phyloP scores from a whole-genome alignment of 345 rosid genomes.

The Gossypium anomalum region DNA sequence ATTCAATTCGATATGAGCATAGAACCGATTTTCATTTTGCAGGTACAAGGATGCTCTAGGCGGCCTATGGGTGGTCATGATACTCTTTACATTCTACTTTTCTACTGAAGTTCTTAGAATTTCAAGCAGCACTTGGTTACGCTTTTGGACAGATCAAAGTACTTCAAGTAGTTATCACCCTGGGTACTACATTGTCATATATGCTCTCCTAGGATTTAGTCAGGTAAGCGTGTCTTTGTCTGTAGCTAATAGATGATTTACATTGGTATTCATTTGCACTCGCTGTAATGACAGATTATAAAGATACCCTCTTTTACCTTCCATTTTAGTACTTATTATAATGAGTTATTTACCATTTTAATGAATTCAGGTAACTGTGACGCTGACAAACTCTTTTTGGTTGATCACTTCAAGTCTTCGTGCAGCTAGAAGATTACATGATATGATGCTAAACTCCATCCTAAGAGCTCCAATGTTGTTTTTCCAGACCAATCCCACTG shows the following conservation, averaged over 20 bases:
- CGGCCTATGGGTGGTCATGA: conserved; percentile 76
- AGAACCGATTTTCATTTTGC: conserved; percentile 17
- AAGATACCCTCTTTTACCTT: neutral
- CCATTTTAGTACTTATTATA: neutral
- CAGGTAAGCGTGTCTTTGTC: conserved; percentile 49
- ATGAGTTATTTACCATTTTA: conserved; percentile 11
- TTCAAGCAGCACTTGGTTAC: conserved; percentile 88
- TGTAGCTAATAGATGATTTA: conserved; percentile 9
- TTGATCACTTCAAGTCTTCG: conserved; percentile 75
- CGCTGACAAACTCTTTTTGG: conserved; percentile 79
- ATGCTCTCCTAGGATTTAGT: conserved; percentile 66
- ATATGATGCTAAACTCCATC: conserved; percentile 67
- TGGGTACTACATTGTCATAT: conserved; percentile 55
- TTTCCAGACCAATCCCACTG: conserved; percentile 90
- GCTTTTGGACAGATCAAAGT: conserved; percentile 83
- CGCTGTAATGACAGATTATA: neutral
- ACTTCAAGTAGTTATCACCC: conserved; percentile 51
- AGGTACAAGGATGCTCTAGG: conserved; percentile 92
- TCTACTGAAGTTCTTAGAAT: conserved; percentile 78
- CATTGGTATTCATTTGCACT: neutral
- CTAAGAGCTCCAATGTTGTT: conserved; percentile 91
- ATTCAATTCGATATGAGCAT: neutral
- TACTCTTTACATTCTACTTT: conserved; percentile 67
- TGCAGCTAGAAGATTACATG: conserved; percentile 83
- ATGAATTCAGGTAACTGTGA: conserved; percentile 59